phyloP scores from a whole-genome alignment of 78 protist species.

The Tieghemostelium lacteum region DNA sequence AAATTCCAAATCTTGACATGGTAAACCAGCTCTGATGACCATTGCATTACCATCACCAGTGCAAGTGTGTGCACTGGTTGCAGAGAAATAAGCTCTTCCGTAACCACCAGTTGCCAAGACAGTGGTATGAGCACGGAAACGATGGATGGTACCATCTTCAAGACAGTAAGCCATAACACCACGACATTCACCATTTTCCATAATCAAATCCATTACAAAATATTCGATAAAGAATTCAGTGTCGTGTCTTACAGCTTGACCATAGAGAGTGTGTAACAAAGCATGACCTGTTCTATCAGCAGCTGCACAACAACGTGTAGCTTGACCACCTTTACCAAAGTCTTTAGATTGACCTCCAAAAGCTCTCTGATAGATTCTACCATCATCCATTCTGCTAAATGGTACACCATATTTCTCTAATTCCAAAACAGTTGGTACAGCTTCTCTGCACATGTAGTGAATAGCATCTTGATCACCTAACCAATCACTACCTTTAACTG shows the following conservation, averaged over 20 bases:
- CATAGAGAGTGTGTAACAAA: constrained; percentile 98
- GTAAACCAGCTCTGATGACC: constrained; percentile 93
- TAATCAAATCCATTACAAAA: constrained; percentile 98
- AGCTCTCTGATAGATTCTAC: constrained; percentile 94
- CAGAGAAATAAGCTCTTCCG: constrained; percentile 95
- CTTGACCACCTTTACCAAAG: constrained; percentile 77
- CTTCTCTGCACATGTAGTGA: constrained; percentile 98
- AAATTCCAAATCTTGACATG: constrained; percentile 97
- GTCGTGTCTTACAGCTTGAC: constrained; percentile 92
- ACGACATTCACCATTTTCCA: constrained; percentile 93
- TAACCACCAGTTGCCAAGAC: constrained; percentile 97
- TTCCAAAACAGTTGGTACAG: constrained; percentile 97
- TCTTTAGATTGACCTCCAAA: constrained; percentile 94
- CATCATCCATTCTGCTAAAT: constrained; percentile 98
- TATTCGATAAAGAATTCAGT: constrained; percentile 97
- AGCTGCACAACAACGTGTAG: constrained; percentile 89
- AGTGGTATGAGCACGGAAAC: constrained; percentile 92
- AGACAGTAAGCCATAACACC: constrained; percentile 93
- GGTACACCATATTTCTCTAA: constrained; percentile 98
- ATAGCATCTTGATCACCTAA: constrained; percentile 98
- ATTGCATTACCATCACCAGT: constrained; percentile 99
- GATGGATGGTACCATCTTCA: constrained; percentile 96
- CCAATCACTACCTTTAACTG: constrained; percentile 98
- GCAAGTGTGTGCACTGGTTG: constrained; percentile 99
- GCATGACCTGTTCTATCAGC: constrained; percentile 99